Evolutionary conservation across 1,139 yeast species (phyloP).

Genomic region (Taiozyma sp.): DNA sequence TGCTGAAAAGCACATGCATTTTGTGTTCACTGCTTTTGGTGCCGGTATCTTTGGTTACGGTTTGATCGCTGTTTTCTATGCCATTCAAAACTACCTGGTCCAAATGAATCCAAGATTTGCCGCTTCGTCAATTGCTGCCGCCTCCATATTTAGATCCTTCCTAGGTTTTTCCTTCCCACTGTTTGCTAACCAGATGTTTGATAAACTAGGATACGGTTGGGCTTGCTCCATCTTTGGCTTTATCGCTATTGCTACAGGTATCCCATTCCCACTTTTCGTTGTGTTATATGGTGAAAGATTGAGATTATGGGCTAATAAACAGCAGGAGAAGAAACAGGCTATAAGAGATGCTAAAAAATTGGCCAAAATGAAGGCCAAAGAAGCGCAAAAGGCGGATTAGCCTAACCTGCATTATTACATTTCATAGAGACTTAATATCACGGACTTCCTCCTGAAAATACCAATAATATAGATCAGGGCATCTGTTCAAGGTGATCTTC

Average conservation of each 20-base stretch:
- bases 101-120: conserved; percentile 63
- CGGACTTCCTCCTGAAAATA: too few relatives aligned
- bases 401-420: not conserved
- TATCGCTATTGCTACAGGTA: conserved; percentile 48
- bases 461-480: too few relatives aligned
- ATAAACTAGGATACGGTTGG: conserved; percentile 53
- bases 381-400: conserved; percentile 6
- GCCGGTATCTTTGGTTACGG: conserved; percentile 49
- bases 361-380: conserved; percentile 23
- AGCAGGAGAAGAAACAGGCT: conserved; percentile 37
- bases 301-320: conserved; percentile 49
- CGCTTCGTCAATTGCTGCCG: conserved; percentile 56
- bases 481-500: too few relatives aligned
- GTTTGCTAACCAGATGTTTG: conserved; percentile 41
- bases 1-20: conserved; percentile 41
- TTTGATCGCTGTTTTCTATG: conserved; percentile 49
- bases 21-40: conserved; percentile 58
- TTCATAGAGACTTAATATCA: not conserved
- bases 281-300: conserved; percentile 49
- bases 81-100: conserved; percentile 54
- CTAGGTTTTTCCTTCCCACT: conserved; percentile 54
- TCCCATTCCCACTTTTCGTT: conserved; percentile 59
- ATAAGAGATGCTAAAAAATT: conserved; percentile 34
- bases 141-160: conserved; percentile 52
- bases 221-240: conserved; percentile 58